Base-by-base conservation (phyloP, 768 basidiomycete species). In the Pleurotus giganteus region DNA sequence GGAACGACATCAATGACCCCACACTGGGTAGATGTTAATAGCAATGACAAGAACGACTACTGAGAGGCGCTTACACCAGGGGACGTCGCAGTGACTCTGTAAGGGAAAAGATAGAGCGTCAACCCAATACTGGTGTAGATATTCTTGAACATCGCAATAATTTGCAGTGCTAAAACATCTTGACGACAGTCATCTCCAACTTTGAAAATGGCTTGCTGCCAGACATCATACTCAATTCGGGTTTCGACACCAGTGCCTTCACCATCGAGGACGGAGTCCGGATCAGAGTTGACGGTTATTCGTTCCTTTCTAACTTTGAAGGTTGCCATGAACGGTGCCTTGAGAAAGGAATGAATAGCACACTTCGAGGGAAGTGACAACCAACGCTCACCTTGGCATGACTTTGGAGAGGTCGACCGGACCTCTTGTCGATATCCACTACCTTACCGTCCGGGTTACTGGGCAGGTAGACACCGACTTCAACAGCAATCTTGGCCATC, bases 251-350 rank as follows among this genome's bases (percentile, higher is more conserved):
- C 84, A 12, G 71, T 76, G n/a, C 77, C 82, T 19, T 83, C 78
- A 3, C 75, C 83, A 24, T 87, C 81, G 47, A 92, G 67, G 24
- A 94, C 73, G 15, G 85, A 84, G 56, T 94, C 89, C 0, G 90
- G 85, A 64, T 94, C 81, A 9, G 79, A 78, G 57, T 85, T 74
- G 19, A 92, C 71, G 19, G 85, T 80, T 21, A 87, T 65, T 4
- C 82, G 78, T 58, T 94, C 88, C 68, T 98, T 96, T 54, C 91
- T 83, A 21, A 99, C 97, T 76, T 96, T 97, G 80, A 99, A 99
- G 0, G 96, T 98, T 0, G 97, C 97, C 97, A 99, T 98, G 75
- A 99, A 99, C 0, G 97, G 97, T 8, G 97, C 95, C 94, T 98
- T 24, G 9, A n/a, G 27, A 45, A 36, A 13, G 21, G 9, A n/a